Conservation (phyloP, 148 eudicot species). For the Rhododendron henanense region DNA sequence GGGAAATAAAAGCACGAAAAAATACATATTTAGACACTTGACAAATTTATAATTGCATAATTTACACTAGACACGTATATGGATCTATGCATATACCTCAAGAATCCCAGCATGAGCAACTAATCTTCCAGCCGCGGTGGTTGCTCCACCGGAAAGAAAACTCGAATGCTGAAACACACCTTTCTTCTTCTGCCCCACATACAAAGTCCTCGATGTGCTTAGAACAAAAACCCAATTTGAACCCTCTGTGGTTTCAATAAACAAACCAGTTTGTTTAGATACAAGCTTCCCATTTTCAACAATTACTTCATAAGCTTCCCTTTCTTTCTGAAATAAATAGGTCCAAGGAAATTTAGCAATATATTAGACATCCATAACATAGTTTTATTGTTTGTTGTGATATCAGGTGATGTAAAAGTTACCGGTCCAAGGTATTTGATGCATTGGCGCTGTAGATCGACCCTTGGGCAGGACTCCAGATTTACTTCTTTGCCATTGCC, state of each 20-base stretch:
- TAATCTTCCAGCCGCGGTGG: slow-evolving; percentile 81
- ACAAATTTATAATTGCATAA: neutral
- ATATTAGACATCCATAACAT: neutral
- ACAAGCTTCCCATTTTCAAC: slow-evolving; percentile 78
- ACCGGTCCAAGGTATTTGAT: slow-evolving; percentile 89
- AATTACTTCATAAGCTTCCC: slow-evolving; percentile 72
- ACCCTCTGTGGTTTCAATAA: slow-evolving; percentile 59
- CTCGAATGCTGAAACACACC: slow-evolving; percentile 90
- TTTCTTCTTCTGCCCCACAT: slow-evolving; percentile 81
- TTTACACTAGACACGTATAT: neutral
- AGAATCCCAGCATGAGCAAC: slow-evolving; percentile 65
- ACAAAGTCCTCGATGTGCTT: slow-evolving; percentile 71
- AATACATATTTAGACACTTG: neutral
- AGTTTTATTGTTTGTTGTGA: neutral
- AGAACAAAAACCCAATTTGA: slow-evolving; percentile 92
- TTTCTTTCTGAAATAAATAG: slow-evolving; percentile 58
- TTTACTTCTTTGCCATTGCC: no score
- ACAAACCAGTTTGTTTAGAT: slow-evolving; percentile 50
- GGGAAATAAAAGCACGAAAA: slow-evolving; percentile 13
- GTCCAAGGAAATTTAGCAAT: slow-evolving; percentile 1
- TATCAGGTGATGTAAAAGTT: slow-evolving; percentile 11
- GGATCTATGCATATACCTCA: slow-evolving; percentile 42
- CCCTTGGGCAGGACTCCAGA: slow-evolving; percentile 59
- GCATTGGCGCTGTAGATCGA: slow-evolving; percentile 70
- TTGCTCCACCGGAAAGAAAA: slow-evolving; percentile 89